Percentiles rank a stretch among this genome's conserved stretches.
phyloP scores from a whole-genome alignment of 768 basidiomycete species.

The Neoboletus subvelutipes region DNA sequence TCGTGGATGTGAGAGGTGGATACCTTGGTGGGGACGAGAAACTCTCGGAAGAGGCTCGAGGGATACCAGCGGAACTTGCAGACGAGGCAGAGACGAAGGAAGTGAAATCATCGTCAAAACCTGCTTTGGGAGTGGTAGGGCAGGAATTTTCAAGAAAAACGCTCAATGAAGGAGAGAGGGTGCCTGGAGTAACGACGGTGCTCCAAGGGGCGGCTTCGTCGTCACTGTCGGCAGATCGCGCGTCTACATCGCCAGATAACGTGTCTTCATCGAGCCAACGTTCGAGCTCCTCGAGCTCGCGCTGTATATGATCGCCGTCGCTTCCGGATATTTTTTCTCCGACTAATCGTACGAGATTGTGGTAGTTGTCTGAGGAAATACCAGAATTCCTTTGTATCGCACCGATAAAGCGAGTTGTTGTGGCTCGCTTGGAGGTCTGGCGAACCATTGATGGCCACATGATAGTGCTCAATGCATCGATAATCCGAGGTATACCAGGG shows the following conservation, averaged over 20 bases:
- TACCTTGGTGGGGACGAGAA: background rate
- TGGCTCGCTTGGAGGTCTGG: constrained; percentile 5
- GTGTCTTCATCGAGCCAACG: constrained; percentile 56
- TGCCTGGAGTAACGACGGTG: constrained; percentile 33
- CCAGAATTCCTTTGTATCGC: background rate
- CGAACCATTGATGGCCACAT: constrained; percentile 83
- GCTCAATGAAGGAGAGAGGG: constrained; percentile 25
- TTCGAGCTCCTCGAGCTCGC: constrained; percentile 59
- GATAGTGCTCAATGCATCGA: constrained; percentile 80
- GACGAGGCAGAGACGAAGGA: constrained; percentile 67
- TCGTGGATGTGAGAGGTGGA: constrained; percentile 13
- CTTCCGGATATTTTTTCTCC: constrained; percentile 23
- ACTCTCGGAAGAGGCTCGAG: background rate
- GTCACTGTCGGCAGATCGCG: constrained; percentile 14
- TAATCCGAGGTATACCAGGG: constrained; percentile 60
- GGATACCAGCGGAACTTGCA: constrained; percentile 4
- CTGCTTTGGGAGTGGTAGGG: constrained; percentile 36
- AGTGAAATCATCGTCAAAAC: constrained; percentile 81
- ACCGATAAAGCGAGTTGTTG: background rate
- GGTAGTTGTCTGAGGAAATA: constrained; percentile 19
- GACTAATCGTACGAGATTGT: constrained; percentile 23
- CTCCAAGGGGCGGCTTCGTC: constrained; percentile 41
- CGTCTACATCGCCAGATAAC: constrained; percentile 17
- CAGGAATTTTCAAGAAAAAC: constrained; percentile 21
- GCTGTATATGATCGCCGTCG: constrained; percentile 38